Percentiles rank a stretch among this genome's conserved stretches.
These are phyloP conservation scores for Solanum ossicruentum DNA, from an alignment of 257 asterid species.

Conservation along the genomic window DNA sequence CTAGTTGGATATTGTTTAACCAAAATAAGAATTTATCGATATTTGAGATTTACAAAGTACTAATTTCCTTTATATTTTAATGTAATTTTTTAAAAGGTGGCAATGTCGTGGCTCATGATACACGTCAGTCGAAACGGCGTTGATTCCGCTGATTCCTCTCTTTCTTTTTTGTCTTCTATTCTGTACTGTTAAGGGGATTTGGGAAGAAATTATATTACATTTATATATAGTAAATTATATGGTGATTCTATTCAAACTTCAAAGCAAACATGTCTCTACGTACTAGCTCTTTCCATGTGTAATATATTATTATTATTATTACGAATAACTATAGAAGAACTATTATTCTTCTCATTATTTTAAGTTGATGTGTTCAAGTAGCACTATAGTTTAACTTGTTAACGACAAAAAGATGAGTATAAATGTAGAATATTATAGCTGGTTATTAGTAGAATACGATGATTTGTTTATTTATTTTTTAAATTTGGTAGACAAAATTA, in stretches of 20 bases:
- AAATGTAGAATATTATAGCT: background rate
- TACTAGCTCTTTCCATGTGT: background rate
- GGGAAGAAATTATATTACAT: background rate
- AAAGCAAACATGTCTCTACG: slow-evolving; percentile 14
- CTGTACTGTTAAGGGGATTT: slow-evolving; percentile 3
- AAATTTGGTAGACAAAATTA: background rate
- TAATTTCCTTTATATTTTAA: background rate
- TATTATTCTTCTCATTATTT: slow-evolving; percentile 33
- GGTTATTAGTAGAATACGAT: background rate
- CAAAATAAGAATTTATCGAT: background rate
- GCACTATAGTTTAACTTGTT: background rate
- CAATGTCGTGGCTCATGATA: slow-evolving; percentile 22
- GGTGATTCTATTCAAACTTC: slow-evolving; percentile 7
- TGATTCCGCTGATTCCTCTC: slow-evolving; percentile 62
- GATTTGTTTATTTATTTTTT: background rate
- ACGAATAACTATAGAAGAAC: slow-evolving; percentile 25
- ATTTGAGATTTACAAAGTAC: background rate
- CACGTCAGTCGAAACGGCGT: slow-evolving; percentile 70
- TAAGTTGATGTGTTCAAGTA: background rate
- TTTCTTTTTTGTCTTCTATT: slow-evolving; percentile 36
- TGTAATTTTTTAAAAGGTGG: background rate
- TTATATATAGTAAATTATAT: background rate
- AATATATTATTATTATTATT: background rate
- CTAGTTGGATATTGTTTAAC: background rate
- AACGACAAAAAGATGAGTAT: background rate